Conservation (phyloP, 148 eudicot genomes). For the Rheum nobile region DNA sequence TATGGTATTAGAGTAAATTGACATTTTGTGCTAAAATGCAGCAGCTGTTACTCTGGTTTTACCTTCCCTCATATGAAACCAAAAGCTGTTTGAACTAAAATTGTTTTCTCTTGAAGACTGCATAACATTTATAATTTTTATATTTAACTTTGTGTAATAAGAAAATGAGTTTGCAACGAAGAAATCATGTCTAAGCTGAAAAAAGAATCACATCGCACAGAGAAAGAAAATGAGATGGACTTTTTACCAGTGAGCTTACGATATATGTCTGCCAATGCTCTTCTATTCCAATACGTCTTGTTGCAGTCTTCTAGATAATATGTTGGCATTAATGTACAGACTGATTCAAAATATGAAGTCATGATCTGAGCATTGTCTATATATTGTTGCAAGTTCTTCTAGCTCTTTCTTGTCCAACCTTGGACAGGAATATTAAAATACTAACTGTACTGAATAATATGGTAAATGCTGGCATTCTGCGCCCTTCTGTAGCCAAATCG, state of each 20-base stretch:
- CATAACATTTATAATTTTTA: background rate
- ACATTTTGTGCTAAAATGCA: background rate
- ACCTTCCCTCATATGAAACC: background rate
- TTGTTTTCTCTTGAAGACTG: background rate
- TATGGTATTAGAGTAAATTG: background rate
- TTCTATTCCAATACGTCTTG: too few relatives aligned
- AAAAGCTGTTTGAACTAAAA: background rate
- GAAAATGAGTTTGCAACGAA: background rate
- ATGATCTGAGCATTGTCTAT: background rate
- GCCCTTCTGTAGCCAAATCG: background rate
- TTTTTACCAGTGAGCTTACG: background rate
- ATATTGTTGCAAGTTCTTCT: background rate
- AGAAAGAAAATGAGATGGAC: background rate
- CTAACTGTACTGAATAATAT: background rate
- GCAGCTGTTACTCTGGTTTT: background rate
- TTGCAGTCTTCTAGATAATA: too few relatives aligned
- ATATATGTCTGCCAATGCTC: background rate
- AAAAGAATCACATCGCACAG: background rate
- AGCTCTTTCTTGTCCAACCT: background rate
- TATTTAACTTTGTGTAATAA: too few relatives aligned
- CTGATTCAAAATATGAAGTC: too few relatives aligned
- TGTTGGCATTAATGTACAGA: too few relatives aligned
- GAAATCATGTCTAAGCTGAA: background rate
- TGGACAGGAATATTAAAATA: background rate
- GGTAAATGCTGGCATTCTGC: background rate